Evolutionary conservation across 1,139 yeast species (phyloP), one percentile per base, ranked within the genome.

Genomic region (Hanseniaspora uvarum): DNA sequence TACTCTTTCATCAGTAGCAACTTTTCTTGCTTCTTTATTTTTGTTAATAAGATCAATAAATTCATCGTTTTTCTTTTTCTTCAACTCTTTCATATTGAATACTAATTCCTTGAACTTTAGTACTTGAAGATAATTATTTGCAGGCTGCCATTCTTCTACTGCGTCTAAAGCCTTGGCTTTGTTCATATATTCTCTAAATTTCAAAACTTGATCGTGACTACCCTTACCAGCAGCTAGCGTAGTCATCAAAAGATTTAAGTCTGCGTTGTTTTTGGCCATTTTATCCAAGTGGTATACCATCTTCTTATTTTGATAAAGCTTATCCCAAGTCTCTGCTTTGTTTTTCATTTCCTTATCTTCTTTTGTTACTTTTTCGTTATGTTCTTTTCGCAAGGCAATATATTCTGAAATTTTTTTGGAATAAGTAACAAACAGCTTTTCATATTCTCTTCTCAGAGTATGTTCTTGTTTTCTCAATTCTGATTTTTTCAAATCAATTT

Each of bases 221-320:
- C 96, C 95, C 31, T 72, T 74, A 2, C 95, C 95, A 57, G 81
- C 77, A 0, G 97, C 96, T 1, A 89, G 95, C 6, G 75, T 76
- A 58, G 81, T 80, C 96, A 89, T 87, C 54, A 89, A 69, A 2
- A 76, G 70, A 60, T 80, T 83, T 52, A 89, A 68, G 7, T 80
- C 75, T 1, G 78, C 74, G 61, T 88, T 94, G 4, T 76, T 73
- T 46, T 85, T 75, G 0, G 96, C 96, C 66, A 89, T 80, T 2
- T 83, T 74, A 60, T 88, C 88, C 60, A 89, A 74, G 62, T 88
- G 86, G 7, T 82, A 78, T 59, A 89, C 86, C 84, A 88, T 86
- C 54, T 83, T 78, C 52, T 83, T 81, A 63, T 84, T 83, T 53
- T 81, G 86, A 0, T 77, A 76, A 5, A 81, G 57, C n/a, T 54